A percentile compares a stretch with the other conserved stretches of the same genome.
phyloP scores from a whole-genome alignment of 208 protist species.

The Trypanosomatidae sp. region DNA sequence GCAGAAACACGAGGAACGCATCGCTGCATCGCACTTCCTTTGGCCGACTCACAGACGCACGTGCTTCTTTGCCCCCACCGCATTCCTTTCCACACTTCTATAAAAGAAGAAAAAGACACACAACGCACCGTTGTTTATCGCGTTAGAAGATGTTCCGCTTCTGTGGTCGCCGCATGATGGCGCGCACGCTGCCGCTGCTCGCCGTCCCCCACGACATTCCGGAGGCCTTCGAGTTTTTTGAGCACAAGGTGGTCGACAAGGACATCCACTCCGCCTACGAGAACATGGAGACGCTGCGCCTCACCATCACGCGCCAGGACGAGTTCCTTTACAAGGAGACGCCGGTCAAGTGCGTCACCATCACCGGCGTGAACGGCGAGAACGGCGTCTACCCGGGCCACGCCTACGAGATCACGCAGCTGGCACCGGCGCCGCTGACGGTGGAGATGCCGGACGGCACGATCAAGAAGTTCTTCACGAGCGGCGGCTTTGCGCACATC shows the following conservation, averaged over 20 bases:
- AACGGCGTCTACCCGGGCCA: constrained; percentile 87
- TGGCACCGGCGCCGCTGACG: constrained; percentile 66
- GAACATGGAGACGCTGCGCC: constrained; percentile 74
- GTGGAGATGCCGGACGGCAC: constrained; percentile 81
- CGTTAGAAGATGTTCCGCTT: no score
- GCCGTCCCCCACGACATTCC: constrained; percentile 46
- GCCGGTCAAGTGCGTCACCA: constrained; percentile 82
- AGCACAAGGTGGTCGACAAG: constrained; percentile 87
- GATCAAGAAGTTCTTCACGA: constrained; percentile 82
- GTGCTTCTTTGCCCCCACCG: no score
- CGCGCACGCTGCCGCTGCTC: constrained; percentile 60
- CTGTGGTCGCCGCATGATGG: no score
- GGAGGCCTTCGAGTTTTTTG: constrained; percentile 87
- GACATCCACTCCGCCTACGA: constrained; percentile 82
- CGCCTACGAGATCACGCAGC: constrained; percentile 87
- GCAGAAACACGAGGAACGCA: no score
- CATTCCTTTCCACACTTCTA: no score
- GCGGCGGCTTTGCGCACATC: constrained; percentile 90
- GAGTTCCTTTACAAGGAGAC: constrained; percentile 86
- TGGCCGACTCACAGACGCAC: no score
- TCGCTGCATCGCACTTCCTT: no score
- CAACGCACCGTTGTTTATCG: no score
- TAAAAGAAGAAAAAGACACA: no score
- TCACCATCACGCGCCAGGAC: constrained; percentile 91
- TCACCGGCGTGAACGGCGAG: constrained; percentile 78